These are phyloP conservation scores for Coemansia sp. DNA, from an alignment of 192 early-diverging fungal genomes.

Conservation along the genomic window DNA sequence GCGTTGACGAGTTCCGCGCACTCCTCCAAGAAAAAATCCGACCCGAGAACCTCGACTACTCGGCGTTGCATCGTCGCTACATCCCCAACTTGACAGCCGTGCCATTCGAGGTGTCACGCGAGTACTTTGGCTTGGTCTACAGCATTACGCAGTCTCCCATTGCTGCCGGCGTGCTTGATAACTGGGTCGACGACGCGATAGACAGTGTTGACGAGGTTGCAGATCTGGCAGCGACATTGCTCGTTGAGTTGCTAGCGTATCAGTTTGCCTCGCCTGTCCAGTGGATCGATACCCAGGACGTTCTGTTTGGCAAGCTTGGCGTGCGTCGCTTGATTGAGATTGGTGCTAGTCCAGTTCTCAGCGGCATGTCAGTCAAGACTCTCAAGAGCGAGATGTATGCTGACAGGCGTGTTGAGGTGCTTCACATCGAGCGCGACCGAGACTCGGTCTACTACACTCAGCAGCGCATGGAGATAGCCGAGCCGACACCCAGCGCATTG, in stretches of 20 bases:
- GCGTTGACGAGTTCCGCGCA: slow-evolving; percentile 84
- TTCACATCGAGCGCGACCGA: slow-evolving; percentile 18
- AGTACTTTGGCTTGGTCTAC: slow-evolving; percentile 76
- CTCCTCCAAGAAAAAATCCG: slow-evolving; percentile 80
- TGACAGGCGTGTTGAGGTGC: background rate
- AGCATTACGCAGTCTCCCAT: slow-evolving; percentile 71
- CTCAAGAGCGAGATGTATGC: background rate
- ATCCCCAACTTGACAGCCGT: slow-evolving; percentile 94
- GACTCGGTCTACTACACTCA: slow-evolving; percentile 18
- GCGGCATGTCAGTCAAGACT: slow-evolving; percentile 81
- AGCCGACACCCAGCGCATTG: background rate
- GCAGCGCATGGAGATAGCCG: background rate
- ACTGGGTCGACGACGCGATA: slow-evolving; percentile 53
- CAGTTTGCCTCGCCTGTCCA: slow-evolving; percentile 93
- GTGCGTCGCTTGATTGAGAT: slow-evolving; percentile 86
- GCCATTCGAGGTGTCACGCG: slow-evolving; percentile 80
- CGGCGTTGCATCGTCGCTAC: slow-evolving; percentile 72
- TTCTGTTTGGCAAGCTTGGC: slow-evolving; percentile 71
- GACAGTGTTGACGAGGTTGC: slow-evolving; percentile 65
- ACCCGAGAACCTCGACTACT: slow-evolving; percentile 66
- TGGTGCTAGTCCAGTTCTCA: slow-evolving; percentile 83
- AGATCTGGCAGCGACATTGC: slow-evolving; percentile 71
- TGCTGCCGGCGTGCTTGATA: slow-evolving; percentile 68
- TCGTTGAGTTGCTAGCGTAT: slow-evolving; percentile 90
- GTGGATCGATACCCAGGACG: slow-evolving; percentile 96